phyloP scores from a whole-genome alignment of 495 filamentous ascomycete species.

The Terfezia claveryi region DNA sequence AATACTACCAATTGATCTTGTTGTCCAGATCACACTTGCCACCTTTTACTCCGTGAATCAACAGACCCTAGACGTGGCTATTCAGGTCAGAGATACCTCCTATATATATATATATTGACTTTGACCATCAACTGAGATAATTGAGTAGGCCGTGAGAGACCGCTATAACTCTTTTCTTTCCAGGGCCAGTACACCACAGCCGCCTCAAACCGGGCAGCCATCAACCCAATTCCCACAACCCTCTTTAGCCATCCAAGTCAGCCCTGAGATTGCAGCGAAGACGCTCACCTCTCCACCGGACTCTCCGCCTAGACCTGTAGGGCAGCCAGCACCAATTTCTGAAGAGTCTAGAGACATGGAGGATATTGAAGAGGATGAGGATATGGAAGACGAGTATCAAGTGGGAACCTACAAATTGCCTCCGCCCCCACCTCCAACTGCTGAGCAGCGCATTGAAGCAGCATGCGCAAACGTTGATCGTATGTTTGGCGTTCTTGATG shows the following conservation, averaged over 20 bases:
- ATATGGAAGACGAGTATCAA: conserved; percentile 15
- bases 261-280: neutral
- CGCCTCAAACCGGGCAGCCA: neutral
- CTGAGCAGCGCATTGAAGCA: conserved; percentile 42
- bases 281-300: conserved; percentile 2
- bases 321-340: neutral
- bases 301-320: neutral
- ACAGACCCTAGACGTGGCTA: conserved; percentile 28
- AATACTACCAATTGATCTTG: conserved; percentile 46
- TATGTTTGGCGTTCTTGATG: conserved; percentile 53
- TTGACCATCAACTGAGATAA: neutral
- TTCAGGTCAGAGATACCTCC: conserved; percentile 7
- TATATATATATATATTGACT: neutral
- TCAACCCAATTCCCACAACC: neutral
- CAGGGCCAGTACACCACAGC: neutral
- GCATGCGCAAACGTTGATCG: conserved; percentile 47
- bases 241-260: neutral
- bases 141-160: conserved; percentile 9
- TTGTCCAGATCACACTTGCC: conserved; percentile 48
- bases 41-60: conserved; percentile 16
- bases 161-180: conserved; percentile 10
- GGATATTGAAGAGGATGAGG: conserved; percentile 11
- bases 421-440: conserved; percentile 46
- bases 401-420: conserved; percentile 44
- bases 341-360: conserved; percentile 7